phyloP scores from a whole-genome alignment of 1,284 basidiomycete genomes.

The Ceratobasidium sp. region DNA sequence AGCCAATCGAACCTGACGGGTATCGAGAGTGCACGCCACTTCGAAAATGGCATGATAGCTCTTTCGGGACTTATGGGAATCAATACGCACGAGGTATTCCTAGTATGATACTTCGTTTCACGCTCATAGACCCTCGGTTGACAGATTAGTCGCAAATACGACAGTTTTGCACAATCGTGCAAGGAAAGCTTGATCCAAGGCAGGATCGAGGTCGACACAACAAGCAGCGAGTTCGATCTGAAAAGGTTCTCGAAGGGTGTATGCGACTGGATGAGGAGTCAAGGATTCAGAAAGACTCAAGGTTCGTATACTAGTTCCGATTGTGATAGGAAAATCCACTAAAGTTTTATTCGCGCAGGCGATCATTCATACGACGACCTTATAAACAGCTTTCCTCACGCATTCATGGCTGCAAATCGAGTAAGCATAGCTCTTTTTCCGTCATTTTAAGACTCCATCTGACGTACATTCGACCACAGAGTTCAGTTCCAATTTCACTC shows the following conservation, averaged over 20 bases:
- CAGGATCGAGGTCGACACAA: not conserved
- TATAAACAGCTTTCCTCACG: constrained; percentile 65
- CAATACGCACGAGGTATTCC: constrained; percentile 50
- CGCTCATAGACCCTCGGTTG: constrained; percentile 39
- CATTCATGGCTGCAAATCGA: constrained; percentile 59
- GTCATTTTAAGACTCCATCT: not conserved
- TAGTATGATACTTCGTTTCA: not conserved
- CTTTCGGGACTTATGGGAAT: constrained; percentile 23
- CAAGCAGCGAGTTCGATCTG: constrained; percentile 42
- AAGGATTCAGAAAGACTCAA: constrained; percentile 56
- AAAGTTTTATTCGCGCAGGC: too few species aligned
- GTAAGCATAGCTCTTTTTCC: not conserved
- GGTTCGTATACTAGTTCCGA: constrained; percentile 47
- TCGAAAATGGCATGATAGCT: constrained; percentile 19
- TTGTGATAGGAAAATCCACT: not conserved
- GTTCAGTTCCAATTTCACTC: constrained; percentile 63
- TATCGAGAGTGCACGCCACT: not conserved
- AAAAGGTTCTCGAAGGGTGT: constrained; percentile 53
- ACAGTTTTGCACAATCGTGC: constrained; percentile 55
- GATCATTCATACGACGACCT: constrained; percentile 52
- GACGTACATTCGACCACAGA: not conserved
- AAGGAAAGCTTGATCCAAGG: constrained; percentile 49
- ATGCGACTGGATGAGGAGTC: constrained; percentile 57
- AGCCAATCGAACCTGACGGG: not conserved
- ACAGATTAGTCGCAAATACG: constrained; percentile 54